Base-by-base conservation (phyloP, 2,329 filamentous ascomycete species). In the Paraconiothyrium brasiliense region DNA sequence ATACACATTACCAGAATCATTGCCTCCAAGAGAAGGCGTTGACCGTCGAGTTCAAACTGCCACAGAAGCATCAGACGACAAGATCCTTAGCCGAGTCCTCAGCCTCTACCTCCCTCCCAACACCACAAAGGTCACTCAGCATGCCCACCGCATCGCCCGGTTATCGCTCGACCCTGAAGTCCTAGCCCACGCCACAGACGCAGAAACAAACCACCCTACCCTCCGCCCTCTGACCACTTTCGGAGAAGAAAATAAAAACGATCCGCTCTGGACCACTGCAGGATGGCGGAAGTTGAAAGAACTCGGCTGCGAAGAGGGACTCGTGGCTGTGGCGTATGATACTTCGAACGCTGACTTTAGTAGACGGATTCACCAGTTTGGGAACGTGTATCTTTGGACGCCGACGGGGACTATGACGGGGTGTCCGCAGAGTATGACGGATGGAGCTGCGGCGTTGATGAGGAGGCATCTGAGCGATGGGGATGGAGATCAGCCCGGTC, bases 371-470 rank as follows among this genome's bases (percentile, higher is more conserved):
- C 78, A 89, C 6, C 87, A 90, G 68, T 91, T 90, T 69, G 76
- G 87, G 20, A 80, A 84, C 24, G 75, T 76, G 49, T 87, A 90
- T 60, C 76, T 91, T 1, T 91, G 88, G 84, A 80, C 83, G 13
- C 82, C 81, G 2, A 89, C 87, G 0, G 84, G 83, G 4, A 87
- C 86, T 1, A 85, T 86, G 63, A 87, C 88, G 3, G 85, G 86
- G 0, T 92, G 89, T 66, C 89, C 89, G 0, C 86, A 86, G 22
- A 87, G 86, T 30, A 92, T 92, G 89, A 84, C 86, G 24, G 87
- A 90, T 66, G 88, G 88, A 13, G 88, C 87, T 8, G 73, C 72
- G 0, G 68, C 64, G 2, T 54, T 78, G 20, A 44, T 77, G 10
- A 32, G 56, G 7, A 64, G 52, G 39, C 72, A 72, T 49, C 34